Base-by-base conservation (phyloP, 2,329 filamentous ascomycete genomes). In the Hysterium pulicare region DNA sequence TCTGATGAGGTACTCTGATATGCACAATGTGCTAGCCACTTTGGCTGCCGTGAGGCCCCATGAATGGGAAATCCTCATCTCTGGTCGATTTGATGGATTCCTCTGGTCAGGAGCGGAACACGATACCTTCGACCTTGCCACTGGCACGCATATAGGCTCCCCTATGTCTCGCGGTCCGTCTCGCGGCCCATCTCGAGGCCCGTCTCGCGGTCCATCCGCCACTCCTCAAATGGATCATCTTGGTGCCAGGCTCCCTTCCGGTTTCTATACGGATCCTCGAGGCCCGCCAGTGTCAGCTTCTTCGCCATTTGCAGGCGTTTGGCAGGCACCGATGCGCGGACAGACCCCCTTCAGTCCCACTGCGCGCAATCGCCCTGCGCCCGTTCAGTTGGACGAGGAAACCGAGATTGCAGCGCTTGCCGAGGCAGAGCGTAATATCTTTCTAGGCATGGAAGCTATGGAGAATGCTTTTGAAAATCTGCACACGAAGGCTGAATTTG, bases 41-140 rank as follows among this genome's bases (percentile, higher is more conserved):
- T 77, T 96, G 38, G 84, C 87, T 26, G 88, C 90, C 40, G 93
- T 97, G 54, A 93, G 86, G 60, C 80, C 83, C 35, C 86, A 87
- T n/a, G 91, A 97, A 67, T 97, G 91, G 91, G 91, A 96, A 49
- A 95, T 97, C 42, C 76, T 97, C 10, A 88, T 86, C 4, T 96
- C 91, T 0, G 91, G 91, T 21, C 86, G 91, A 21, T 97, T 97
- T 57, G 90, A 96, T 60, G 91, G 91, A 3, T 97, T 97, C 69
- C 76, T 96, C 16, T 95, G 91, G 82, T 95, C 89, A 33, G 91
- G 91, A 17, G 89, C 88, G 5, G 90, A 96, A 50, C 73, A 78
- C 35, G 57, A 69, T 5, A 52, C 67, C 11, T 54, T 65, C 23
- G 53, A 60, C 10, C 55, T 62, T 8, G 47, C 32, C 31, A 40